Evolutionary conservation across 257 asterid genomes (phyloP), one percentile per base, ranked within the genome.

Genomic region (Agastache rugosa): DNA sequence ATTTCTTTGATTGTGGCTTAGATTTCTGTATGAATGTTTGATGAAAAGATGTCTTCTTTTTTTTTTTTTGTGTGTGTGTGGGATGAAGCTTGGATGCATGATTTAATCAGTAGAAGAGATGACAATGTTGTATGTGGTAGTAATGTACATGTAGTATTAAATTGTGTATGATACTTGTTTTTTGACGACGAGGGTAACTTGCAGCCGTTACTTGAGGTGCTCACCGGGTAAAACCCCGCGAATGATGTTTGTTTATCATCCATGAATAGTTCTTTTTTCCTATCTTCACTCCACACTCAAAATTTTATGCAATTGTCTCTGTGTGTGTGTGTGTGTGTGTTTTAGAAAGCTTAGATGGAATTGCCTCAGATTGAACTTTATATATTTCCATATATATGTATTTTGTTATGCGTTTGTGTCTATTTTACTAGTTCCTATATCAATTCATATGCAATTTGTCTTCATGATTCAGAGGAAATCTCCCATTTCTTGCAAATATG

Each of bases 401-500:
- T 29, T 3, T 14, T 60, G 5, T n/a, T 22, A 25, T 29, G 10
- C 8, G 48, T 16, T 8, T 34, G 7, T 19, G 44, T 63, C 61
- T 77, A 42, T 22, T 31, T 69, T 69, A 19, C 25, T 20, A 5
- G 37, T 48, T 67, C 41, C 10, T 56, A 54, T 12, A 27, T 45
- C 44, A 45, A 15, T 15, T 29, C 3, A 60, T 29, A 41, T 63
- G 54, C 20, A n/a, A 20, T 22, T 39, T 7, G n/a, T 41, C 16
- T 35, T 34, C 19, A 62, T 72, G 69, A 20, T 39, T 67, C 61
- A 35, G 63, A 72, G 51, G 56, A 39, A 27, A 8, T 63, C 53
- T 39, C 35, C 35, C 54, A 20, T 63, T 44, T 15, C 6, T 31
- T 68, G 78, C 83, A 69, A 80, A 67, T 39, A 90, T 92, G 97